Conservation (phyloP, 2,329 filamentous ascomycete genomes). For the Grosmannia serpens region DNA sequence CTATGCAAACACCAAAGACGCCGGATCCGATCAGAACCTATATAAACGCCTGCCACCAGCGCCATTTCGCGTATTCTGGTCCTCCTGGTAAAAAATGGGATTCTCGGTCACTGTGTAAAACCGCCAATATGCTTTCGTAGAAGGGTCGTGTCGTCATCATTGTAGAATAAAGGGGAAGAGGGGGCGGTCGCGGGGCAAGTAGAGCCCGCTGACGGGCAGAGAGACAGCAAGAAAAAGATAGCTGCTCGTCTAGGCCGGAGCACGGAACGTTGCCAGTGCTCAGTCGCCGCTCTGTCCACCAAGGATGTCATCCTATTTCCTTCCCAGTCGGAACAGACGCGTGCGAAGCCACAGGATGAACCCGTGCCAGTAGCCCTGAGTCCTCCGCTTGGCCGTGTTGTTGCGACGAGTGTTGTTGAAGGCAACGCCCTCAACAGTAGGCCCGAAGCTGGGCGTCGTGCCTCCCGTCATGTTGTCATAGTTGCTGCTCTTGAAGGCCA, state of each 20-base stretch:
- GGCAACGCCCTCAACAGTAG: slow-evolving; percentile 29
- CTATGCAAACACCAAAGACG: background rate
- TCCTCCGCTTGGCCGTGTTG: slow-evolving; percentile 45
- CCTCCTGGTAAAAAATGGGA: background rate
- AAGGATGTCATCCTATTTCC: slow-evolving; percentile 5
- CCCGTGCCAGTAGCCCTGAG: slow-evolving; percentile 48
- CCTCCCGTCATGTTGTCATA: slow-evolving; percentile 31
- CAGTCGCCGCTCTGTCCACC: background rate
- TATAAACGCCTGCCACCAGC: background rate
- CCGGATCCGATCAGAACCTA: background rate
- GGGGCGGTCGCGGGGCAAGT: too few species aligned
- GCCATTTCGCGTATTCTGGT: slow-evolving; percentile 2
- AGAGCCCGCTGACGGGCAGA: background rate
- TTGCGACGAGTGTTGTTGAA: slow-evolving; percentile 31
- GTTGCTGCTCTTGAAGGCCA: slow-evolving; percentile 31
- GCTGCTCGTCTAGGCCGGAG: background rate
- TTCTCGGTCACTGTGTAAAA: background rate
- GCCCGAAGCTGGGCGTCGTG: slow-evolving; percentile 20
- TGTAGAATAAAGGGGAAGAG: slow-evolving; percentile 1
- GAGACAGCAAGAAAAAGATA: background rate
- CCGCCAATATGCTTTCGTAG: slow-evolving; percentile 4
- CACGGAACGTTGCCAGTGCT: background rate
- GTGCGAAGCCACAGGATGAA: slow-evolving; percentile 55
- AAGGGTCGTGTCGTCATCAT: slow-evolving; percentile 5
- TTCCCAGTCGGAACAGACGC: slow-evolving; percentile 27